A percentile compares a stretch with the other conserved stretches of the same genome.
These are phyloP conservation scores for Phytophthora sp. DNA, from an alignment of 352 stramenopile genomes.

Conservation along the genomic window DNA sequence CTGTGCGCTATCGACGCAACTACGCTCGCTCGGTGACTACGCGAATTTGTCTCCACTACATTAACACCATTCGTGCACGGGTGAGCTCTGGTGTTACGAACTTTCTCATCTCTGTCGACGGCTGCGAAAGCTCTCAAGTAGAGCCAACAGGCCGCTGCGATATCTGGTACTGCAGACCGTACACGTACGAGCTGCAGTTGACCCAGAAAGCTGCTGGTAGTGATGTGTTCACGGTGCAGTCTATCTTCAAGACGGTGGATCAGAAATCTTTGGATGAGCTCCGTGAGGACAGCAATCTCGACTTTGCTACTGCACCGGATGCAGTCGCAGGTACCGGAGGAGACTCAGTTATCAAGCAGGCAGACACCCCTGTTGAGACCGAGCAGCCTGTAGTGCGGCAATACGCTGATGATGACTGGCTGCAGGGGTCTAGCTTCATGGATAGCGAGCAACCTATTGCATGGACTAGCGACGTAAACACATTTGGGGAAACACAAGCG, in stretches of 20 bases:
- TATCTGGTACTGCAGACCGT: slow-evolving; percentile 49
- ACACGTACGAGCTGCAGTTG: slow-evolving; percentile 53
- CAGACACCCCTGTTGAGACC: background rate
- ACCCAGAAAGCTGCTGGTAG: slow-evolving; percentile 34
- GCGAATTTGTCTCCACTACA: slow-evolving; percentile 47
- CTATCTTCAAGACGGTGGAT: slow-evolving; percentile 42
- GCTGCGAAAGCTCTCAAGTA: slow-evolving; percentile 34
- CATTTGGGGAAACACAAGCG: background rate
- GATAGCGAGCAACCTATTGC: slow-evolving; percentile 11
- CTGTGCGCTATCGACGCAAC: slow-evolving; percentile 47
- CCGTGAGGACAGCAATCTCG: slow-evolving; percentile 39
- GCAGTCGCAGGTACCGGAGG: background rate
- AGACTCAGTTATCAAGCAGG: background rate
- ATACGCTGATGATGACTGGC: background rate
- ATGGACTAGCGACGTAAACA: slow-evolving; percentile 7
- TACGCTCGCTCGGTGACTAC: slow-evolving; percentile 39
- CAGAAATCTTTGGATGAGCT: slow-evolving; percentile 44
- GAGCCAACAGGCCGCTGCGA: slow-evolving; percentile 42
- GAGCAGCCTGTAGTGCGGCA: background rate
- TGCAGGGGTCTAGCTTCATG: background rate
- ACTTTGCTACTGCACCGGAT: slow-evolving; percentile 15
- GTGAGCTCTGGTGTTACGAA: slow-evolving; percentile 20
- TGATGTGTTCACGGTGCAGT: slow-evolving; percentile 43
- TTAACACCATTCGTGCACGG: slow-evolving; percentile 39
- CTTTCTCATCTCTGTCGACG: slow-evolving; percentile 48